phyloP scores from a whole-genome alignment of 257 asterid species.

The Salvia miltiorrhiza region DNA sequence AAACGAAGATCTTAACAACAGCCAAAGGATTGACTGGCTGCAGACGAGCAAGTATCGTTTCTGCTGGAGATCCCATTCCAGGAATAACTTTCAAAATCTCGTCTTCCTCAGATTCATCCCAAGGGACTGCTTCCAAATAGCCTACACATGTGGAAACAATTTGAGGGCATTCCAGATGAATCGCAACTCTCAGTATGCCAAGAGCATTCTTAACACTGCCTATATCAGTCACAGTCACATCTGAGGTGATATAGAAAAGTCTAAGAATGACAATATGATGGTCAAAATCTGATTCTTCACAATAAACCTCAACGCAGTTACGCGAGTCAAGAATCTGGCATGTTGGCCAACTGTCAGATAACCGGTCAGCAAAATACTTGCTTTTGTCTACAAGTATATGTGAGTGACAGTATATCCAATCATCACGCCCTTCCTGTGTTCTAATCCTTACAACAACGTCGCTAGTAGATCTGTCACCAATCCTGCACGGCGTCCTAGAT shows the following conservation, averaged over 20 bases:
- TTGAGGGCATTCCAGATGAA: conserved; percentile 68
- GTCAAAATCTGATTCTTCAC: conserved; percentile 73
- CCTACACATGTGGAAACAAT: conserved; percentile 59
- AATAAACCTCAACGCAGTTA: conserved; percentile 76
- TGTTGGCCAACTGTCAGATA: conserved; percentile 81
- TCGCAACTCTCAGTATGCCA: conserved; percentile 62
- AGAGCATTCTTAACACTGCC: conserved; percentile 69
- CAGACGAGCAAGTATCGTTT: conserved; percentile 68
- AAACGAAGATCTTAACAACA: conserved; percentile 46
- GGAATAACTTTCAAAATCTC: conserved; percentile 76
- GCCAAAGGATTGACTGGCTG: conserved; percentile 59
- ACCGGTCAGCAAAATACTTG: conserved; percentile 74
- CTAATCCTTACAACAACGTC: conserved; percentile 83
- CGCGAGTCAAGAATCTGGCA: conserved; percentile 88
- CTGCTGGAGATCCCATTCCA: conserved; percentile 61
- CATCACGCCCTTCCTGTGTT: conserved; percentile 81
- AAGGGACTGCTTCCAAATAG: conserved; percentile 88
- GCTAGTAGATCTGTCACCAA: conserved; percentile 77
- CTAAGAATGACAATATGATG: conserved; percentile 59
- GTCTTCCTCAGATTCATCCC: conserved; percentile 96
- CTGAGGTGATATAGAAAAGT: conserved; percentile 46
- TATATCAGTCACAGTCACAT: conserved; percentile 36
- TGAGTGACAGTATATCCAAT: conserved; percentile 82
- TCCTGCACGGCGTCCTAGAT: conserved; percentile 34
- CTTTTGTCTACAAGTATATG: conserved; percentile 46